Conservation (phyloP, 805 yeast genomes). For the Nakazawaea holstii region DNA sequence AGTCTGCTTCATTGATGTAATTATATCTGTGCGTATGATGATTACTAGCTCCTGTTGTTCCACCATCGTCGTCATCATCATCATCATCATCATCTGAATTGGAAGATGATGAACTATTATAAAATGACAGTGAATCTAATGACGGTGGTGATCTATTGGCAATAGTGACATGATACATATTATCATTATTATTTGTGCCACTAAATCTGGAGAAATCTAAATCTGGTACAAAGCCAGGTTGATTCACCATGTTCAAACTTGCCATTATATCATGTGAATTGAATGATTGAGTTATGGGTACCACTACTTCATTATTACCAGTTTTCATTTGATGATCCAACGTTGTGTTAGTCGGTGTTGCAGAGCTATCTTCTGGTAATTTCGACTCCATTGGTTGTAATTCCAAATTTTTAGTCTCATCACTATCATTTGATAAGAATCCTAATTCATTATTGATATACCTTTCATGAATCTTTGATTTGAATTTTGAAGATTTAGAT, state of each 20-base stretch:
- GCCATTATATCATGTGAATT: neutral
- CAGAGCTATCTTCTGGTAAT: conserved; percentile 1
- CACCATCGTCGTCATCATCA: conserved; percentile 9
- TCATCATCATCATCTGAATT: conserved; percentile 25
- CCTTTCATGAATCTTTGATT: conserved; percentile 13
- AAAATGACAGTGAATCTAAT: conserved; percentile 7
- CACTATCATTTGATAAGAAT: conserved; percentile 25
- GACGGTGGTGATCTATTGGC: conserved; percentile 10
- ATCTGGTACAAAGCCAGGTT: conserved; percentile 2
- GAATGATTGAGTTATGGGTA: neutral
- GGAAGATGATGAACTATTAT: conserved; percentile 32
- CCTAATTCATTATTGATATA: conserved; percentile 29
- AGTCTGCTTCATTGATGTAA: conserved; percentile 23
- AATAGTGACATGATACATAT: conserved; percentile 1
- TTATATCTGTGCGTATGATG: conserved; percentile 4
- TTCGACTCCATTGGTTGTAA: neutral
- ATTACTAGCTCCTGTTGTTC: neutral
- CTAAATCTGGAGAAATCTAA: conserved; percentile 7
- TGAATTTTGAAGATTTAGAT: conserved; percentile 40
- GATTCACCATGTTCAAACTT: neutral
- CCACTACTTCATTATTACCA: neutral
- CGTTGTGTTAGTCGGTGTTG: conserved; percentile 2
- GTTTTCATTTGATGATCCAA: neutral
- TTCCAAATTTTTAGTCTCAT: conserved; percentile 7
- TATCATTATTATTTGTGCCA: neutral